Evolutionary conservation across 768 basidiomycete genomes (phyloP).

Genomic region (Amanita exitialis): DNA sequence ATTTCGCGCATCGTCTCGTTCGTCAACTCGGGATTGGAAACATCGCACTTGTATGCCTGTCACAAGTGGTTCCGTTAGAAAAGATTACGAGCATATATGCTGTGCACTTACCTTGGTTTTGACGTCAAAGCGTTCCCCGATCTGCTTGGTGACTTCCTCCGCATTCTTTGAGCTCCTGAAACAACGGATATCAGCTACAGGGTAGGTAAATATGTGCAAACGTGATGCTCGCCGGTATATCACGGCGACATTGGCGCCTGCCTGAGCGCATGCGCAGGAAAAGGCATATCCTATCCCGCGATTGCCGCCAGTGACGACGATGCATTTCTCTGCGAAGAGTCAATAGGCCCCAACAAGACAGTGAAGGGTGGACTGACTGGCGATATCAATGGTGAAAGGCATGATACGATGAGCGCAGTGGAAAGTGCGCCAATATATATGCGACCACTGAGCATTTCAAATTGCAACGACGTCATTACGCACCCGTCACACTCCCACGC

Average conservation of each 20-base stretch:
- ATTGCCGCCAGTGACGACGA: constrained; percentile 55
- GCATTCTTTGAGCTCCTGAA: constrained; percentile 38
- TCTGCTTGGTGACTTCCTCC: constrained; percentile 31
- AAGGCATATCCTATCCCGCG: constrained; percentile 52
- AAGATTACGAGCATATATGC: neutral
- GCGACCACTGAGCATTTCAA: neutral
- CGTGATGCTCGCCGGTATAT: constrained; percentile 37
- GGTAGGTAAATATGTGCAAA: neutral
- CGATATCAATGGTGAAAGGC: constrained; percentile 5
- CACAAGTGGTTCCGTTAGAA: neutral
- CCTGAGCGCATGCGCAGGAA: constrained; percentile 39
- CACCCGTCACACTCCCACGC: too few species aligned
- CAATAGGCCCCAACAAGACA: neutral
- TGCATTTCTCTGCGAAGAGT: constrained; percentile 27
- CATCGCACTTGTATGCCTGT: constrained; percentile 58
- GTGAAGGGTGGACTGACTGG: neutral
- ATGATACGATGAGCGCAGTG: neutral
- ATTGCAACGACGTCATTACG: too few species aligned
- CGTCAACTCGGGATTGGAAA: constrained; percentile 35
- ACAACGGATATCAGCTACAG: neutral
- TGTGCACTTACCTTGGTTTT: constrained; percentile 25
- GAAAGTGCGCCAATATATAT: neutral
- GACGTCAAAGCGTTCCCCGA: constrained; percentile 35
- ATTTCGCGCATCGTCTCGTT: constrained; percentile 36
- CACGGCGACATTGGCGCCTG: constrained; percentile 50